Base-by-base conservation (phyloP, 352 stramenopile genomes). In the Globisporangium middletonii region DNA sequence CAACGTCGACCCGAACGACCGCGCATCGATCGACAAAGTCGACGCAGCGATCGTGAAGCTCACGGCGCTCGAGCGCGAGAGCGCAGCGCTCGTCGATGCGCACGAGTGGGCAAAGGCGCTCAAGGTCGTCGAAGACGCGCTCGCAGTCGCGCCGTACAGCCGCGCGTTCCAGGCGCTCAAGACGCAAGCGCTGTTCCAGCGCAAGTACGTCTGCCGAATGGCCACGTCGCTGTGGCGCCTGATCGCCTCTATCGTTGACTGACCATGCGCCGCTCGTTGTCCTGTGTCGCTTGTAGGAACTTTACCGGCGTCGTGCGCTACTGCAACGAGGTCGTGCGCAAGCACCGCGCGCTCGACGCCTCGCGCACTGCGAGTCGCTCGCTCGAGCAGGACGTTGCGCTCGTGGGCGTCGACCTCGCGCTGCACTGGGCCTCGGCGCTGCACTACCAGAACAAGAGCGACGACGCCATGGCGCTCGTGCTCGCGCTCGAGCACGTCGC, bases 391-490 rank as follows among this genome's bases (percentile, higher is more conserved):
- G 77, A 87, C 12, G 70, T 87, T 9, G 54, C 60, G 2, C 50
- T 81, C 18, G 38, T 92, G 0, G 85, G 83, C 3, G 73, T 92
- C 28, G 85, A 94, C 26, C 53, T 93, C 33, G 78, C 65, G 3
- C 47, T 89, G 11, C 37, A 81, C 37, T 85, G 74, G 68, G 75
- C 72, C 9, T 76, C 63, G 0, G 63, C 77, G n/a, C 59, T 91
- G n/a, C 82, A 92, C 51, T 91, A 90, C 49, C 71, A 84, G 30
- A 82, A 86, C 58, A 83, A 88, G 59, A 57, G 75, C 0, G 81
- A 90, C 0, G 73, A 88, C 9, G 82, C 83, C 2, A 71, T 81
- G 54, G 53, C 50, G 35, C 50, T 88, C 48, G 61, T 95, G 35
- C 63, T 68, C 1, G 75, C 79, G 13, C 60, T 93, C 3, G 83